phyloP scores from a whole-genome alignment of 768 basidiomycete species.

The Hypholoma fasciculare region DNA sequence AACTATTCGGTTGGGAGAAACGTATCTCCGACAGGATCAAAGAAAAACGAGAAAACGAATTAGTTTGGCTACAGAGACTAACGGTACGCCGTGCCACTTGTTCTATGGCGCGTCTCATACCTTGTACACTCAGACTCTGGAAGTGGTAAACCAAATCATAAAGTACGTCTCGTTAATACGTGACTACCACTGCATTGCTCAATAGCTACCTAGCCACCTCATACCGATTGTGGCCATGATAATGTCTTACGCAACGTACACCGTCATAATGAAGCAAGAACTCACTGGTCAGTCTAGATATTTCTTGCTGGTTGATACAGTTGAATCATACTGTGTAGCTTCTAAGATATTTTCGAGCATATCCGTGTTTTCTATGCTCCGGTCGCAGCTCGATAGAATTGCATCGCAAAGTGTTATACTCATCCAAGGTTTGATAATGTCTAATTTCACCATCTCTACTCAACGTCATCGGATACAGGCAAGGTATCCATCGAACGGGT shows the following conservation, averaged over 20 bases:
- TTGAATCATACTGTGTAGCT: constrained; percentile 18
- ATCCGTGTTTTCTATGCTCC: constrained; percentile 63
- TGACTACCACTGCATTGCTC: not conserved
- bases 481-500: constrained; percentile 68
- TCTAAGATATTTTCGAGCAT: constrained; percentile 53
- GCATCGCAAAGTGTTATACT: constrained; percentile 24
- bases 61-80: constrained; percentile 51
- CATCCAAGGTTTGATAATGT: constrained; percentile 14
- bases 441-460: not conserved
- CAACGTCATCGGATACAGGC: constrained; percentile 24
- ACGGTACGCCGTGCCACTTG: constrained; percentile 48
- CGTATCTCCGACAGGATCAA: constrained; percentile 52
- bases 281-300: constrained; percentile 24
- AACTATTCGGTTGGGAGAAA: constrained; percentile 70
- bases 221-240: constrained; percentile 64
- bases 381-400: constrained; percentile 45
- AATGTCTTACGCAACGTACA: constrained; percentile 60
- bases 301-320: not conserved
- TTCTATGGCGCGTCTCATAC: constrained; percentile 19
- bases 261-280: constrained; percentile 38
- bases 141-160: constrained; percentile 4
- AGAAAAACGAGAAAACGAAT: constrained; percentile 61
- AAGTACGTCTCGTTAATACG: constrained; percentile 1
- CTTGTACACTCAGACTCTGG: constrained; percentile 2
- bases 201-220: constrained; percentile 1